phyloP scores from a whole-genome alignment of 2,329 filamentous ascomycete species.

The Tolypocladium tropicale region DNA sequence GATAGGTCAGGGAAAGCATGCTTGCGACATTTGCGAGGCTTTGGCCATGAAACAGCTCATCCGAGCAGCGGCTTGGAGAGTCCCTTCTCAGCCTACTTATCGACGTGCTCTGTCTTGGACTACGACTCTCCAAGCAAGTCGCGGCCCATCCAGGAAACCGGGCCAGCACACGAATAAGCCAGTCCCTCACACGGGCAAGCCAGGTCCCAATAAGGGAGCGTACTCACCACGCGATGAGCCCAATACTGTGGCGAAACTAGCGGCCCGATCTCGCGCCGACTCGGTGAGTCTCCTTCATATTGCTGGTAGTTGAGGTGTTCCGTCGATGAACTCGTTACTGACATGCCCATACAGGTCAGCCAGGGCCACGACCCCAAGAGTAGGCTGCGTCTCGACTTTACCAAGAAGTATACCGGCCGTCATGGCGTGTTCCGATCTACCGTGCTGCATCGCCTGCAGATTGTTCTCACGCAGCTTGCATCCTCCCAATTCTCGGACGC shows the following conservation, averaged over 20 bases:
- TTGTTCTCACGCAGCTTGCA: conserved; percentile 19
- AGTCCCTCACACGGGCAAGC: not conserved
- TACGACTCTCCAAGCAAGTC: conserved; percentile 9
- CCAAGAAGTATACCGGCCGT: conserved; percentile 13
- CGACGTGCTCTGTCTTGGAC: conserved; percentile 16
- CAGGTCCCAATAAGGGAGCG: not conserved
- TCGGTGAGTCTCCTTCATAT: conserved; percentile 14
- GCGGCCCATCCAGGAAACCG: not conserved
- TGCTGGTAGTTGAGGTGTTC: no score
- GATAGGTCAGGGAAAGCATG: not conserved
- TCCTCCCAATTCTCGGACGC: conserved; percentile 12
- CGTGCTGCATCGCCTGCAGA: conserved; percentile 24
- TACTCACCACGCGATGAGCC: not conserved
- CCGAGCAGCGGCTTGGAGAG: conserved; percentile 14
- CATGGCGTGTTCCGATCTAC: conserved; percentile 23
- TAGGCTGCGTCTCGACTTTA: conserved; percentile 16
- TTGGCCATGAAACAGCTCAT: conserved; percentile 19
- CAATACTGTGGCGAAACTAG: conserved; percentile 2
- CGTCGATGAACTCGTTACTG: not conserved
- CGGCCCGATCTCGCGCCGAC: conserved; percentile 9
- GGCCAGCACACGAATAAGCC: not conserved
- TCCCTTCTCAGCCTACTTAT: conserved; percentile 8
- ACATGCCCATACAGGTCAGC: conserved; percentile 14
- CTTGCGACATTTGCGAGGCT: not conserved
- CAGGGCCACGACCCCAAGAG: conserved; percentile 23